These are phyloP conservation scores for Cadophora luteo-olivacea DNA, from an alignment of 2,329 filamentous ascomycete genomes.

Conservation along the genomic window DNA sequence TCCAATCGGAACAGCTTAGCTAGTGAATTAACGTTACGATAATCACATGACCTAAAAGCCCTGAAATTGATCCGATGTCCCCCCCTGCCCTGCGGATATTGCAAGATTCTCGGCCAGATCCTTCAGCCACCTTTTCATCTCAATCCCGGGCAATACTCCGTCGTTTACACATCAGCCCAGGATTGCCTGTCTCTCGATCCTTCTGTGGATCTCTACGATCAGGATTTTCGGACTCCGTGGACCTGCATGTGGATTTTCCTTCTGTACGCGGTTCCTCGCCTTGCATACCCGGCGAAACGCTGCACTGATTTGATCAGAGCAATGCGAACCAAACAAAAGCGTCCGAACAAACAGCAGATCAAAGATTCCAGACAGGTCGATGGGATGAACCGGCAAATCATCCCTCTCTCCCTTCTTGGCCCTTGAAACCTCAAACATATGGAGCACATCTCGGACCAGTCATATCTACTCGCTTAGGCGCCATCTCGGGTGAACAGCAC, in stretches of 20 bases:
- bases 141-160: neutral
- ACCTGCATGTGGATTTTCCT: neutral
- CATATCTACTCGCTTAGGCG: neutral
- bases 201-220: neutral
- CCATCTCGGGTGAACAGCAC: conserved; percentile 1
- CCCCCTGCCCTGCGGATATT: neutral
- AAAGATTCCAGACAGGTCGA: conserved; percentile 5
- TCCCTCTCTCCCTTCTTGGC: neutral
- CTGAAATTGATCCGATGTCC: neutral
- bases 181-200: neutral
- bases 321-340: neutral
- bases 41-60: neutral
- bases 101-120: neutral
- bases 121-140: conserved; percentile 13
- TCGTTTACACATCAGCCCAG: neutral
- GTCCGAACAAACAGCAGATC: conserved; percentile 6
- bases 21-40: neutral
- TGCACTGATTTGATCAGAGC: neutral
- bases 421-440: conserved; percentile 9
- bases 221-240: conserved; percentile 1
- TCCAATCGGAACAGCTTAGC: neutral
- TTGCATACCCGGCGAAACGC: neutral
- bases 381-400: conserved; percentile 17
- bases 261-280: neutral
- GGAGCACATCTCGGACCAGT: neutral